Conservation (phyloP, 2,329 filamentous ascomycete species). For the Colletotrichum navitas region DNA sequence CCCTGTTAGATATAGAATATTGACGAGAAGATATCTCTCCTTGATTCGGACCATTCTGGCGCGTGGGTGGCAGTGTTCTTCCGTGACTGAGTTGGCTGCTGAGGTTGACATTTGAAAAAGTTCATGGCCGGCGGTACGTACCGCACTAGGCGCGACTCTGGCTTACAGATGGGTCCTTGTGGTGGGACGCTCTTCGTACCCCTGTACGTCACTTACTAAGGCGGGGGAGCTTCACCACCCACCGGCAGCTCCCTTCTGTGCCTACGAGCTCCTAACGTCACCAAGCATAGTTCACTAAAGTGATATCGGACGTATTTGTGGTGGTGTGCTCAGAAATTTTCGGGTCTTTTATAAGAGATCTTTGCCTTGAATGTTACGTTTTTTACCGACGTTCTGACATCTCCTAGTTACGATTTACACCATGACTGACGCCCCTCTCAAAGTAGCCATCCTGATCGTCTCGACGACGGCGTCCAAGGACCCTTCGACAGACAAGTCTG, state of each 20-base stretch:
- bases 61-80: background rate
- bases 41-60: conserved; percentile 91
- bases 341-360: background rate
- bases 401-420: background rate
- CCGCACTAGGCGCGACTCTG: background rate
- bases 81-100: background rate
- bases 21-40: conserved; percentile 93
- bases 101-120: conserved; percentile 29
- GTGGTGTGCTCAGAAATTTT: background rate
- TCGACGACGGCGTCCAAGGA: conserved; percentile 91
- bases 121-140: conserved; percentile 27
- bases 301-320: conserved; percentile 1
- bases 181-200: background rate
- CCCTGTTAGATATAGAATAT: conserved; percentile 86
- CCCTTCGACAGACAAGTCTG: conserved; percentile 82
- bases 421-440: conserved; percentile 65
- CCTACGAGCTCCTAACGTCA: conserved; percentile 36
- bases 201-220: conserved; percentile 34
- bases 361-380: too few species aligned
- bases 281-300: background rate
- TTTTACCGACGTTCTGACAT: background rate
- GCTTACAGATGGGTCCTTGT: background rate
- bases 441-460: conserved; percentile 84
- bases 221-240: conserved; percentile 23
- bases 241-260: background rate